phyloP scores from a whole-genome alignment of 1,139 yeast species.

The Saccharomycopsis hybrid region DNA sequence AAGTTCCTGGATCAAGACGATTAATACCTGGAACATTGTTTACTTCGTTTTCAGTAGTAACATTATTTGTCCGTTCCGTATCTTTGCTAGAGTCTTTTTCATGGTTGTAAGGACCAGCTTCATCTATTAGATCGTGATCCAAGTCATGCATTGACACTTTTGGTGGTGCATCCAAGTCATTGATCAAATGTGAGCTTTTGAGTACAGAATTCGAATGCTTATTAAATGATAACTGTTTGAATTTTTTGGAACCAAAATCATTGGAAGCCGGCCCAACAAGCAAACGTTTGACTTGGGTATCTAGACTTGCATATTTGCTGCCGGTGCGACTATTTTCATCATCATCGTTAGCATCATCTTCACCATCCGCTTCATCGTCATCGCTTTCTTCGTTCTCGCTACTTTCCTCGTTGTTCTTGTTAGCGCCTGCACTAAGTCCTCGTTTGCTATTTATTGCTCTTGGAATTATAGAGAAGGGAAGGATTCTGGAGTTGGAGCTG shows the following conservation, averaged over 20 bases:
- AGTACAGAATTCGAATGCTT: constrained; percentile 2
- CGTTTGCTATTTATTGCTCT: constrained; percentile 8
- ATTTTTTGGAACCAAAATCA: constrained; percentile 18
- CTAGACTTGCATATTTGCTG: constrained; percentile 4
- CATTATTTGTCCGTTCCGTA: not conserved
- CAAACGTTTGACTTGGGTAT: constrained; percentile 15
- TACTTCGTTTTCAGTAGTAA: not conserved
- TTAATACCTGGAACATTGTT: too few relatives aligned
- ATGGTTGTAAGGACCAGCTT: not conserved
- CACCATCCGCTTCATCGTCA: constrained; percentile 9
- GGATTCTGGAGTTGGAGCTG: constrained; percentile 9
- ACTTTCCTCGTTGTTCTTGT: not conserved
- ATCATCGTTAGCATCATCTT: constrained; percentile 5
- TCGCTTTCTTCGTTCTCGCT: constrained; percentile 5
- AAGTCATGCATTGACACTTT: constrained; percentile 11
- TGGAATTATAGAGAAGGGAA: constrained; percentile 17
- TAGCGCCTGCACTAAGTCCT: not conserved
- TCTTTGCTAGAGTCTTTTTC: not conserved
- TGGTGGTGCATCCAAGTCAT: constrained; percentile 20
- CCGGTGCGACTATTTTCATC: not conserved
- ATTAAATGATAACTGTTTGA: constrained; percentile 15
- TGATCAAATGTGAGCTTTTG: constrained; percentile 10
- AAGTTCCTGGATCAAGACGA: not conserved
- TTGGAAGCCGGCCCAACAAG: constrained; percentile 16
- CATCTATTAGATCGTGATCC: constrained; percentile 1